Evolutionary conservation across 2,329 filamentous ascomycete genomes (phyloP).

Genomic region (Diaporthe amygdali): DNA sequence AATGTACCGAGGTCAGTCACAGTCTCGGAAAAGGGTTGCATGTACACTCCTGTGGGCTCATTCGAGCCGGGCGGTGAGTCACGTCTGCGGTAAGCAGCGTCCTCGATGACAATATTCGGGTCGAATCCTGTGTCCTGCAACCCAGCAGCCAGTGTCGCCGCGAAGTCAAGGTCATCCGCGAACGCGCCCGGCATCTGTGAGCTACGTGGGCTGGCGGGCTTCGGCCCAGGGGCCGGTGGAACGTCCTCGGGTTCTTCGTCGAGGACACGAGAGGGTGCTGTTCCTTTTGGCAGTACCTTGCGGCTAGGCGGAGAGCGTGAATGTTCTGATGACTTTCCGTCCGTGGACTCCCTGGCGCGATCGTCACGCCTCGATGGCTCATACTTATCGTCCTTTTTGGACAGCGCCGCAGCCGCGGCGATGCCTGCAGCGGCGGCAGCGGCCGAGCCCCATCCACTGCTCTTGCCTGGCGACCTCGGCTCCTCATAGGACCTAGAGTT

Average conservation of each 20-base stretch:
- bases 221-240: conserved; percentile 56
- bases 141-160: conserved; percentile 71
- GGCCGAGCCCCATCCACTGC: conserved; percentile 57
- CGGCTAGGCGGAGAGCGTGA: conserved; percentile 22
- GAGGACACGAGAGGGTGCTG: conserved; percentile 12
- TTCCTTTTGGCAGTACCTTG: conserved; percentile 19
- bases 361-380: conserved; percentile 17
- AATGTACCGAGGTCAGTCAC: conserved; percentile 45
- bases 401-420: conserved; percentile 34
- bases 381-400: conserved; percentile 6
- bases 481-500: conserved; percentile 36
- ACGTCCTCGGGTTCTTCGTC: conserved; percentile 25
- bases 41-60: conserved; percentile 48
- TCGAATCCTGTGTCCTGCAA: conserved; percentile 74
- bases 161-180: conserved; percentile 71
- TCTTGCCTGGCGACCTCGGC: conserved; percentile 31
- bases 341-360: conserved; percentile 24
- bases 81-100: conserved; percentile 67
- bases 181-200: conserved; percentile 69
- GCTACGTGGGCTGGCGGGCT: conserved; percentile 53
- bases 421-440: conserved; percentile 54
- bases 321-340: conserved; percentile 16
- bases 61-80: conserved; percentile 68
- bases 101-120: conserved; percentile 71
- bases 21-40: conserved; percentile 54